phyloP scores from a whole-genome alignment of 2,329 filamentous ascomycete genomes.

The Fonsecaea pedrosoi region DNA sequence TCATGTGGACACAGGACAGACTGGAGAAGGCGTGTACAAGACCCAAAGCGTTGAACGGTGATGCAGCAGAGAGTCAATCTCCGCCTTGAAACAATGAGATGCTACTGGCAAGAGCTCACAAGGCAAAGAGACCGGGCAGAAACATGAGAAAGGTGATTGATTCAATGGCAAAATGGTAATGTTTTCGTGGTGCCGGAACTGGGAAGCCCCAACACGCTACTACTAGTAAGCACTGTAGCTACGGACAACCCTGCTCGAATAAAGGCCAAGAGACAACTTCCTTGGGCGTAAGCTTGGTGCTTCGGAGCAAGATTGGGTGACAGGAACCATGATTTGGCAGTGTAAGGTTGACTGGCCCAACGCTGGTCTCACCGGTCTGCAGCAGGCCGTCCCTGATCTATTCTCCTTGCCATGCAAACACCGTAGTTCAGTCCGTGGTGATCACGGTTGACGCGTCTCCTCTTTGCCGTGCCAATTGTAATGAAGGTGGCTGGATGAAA shows the following conservation, averaged over 20 bases:
- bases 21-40: neutral
- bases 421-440: neutral
- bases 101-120: neutral
- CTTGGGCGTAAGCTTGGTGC: neutral
- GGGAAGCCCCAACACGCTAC: neutral
- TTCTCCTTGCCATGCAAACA: conserved; percentile 1
- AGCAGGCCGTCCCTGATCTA: conserved; percentile 4
- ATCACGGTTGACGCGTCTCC: conserved; percentile 4
- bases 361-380: neutral
- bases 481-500: neutral
- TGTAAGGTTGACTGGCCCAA: neutral
- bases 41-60: neutral
- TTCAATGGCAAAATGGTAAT: neutral
- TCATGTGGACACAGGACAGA: neutral
- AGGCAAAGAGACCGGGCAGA: neutral
- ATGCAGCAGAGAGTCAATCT: neutral
- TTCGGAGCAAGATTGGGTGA: neutral
- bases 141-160: neutral
- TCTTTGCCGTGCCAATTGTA: conserved; percentile 6
- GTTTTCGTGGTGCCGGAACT: neutral
- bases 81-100: neutral
- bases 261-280: neutral
- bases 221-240: neutral
- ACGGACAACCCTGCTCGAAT: neutral
- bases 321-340: conserved; percentile 1